phyloP scores from a whole-genome alignment of 352 stramenopile species.

The Phytophthora parvispora region DNA sequence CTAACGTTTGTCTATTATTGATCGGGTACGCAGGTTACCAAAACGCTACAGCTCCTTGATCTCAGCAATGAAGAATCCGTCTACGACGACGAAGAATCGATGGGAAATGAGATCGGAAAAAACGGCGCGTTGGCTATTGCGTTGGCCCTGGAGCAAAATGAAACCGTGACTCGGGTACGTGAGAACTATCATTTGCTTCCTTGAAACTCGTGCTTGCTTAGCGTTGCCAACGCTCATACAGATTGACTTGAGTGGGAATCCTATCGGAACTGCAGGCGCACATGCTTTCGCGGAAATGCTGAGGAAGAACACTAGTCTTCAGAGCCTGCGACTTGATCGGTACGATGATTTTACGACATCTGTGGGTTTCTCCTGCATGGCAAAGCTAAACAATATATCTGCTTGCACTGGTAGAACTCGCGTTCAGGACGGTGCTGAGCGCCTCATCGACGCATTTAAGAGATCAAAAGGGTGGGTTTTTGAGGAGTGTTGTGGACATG shows the following conservation, averaged over 20 bases:
- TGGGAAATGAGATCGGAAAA: slow-evolving; percentile 47
- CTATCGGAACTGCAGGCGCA: slow-evolving; percentile 27
- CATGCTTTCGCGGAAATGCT: slow-evolving; percentile 44
- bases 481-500: not conserved
- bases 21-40: slow-evolving; percentile 8
- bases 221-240: slow-evolving; percentile 4
- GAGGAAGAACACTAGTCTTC: slow-evolving; percentile 36
- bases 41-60: slow-evolving; percentile 34
- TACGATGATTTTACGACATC: slow-evolving; percentile 3
- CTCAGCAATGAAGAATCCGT: slow-evolving; percentile 48
- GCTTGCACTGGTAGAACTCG: slow-evolving; percentile 23
- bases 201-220: not conserved
- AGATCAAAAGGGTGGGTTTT: slow-evolving; percentile 41
- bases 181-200: slow-evolving; percentile 3
- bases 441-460: slow-evolving; percentile 38
- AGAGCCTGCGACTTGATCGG: slow-evolving; percentile 40
- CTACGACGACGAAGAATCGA: slow-evolving; percentile 19
- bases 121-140: slow-evolving; percentile 36
- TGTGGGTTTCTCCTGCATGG: not conserved
- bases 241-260: slow-evolving; percentile 47
- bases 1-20: not conserved
- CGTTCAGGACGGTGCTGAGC: slow-evolving; percentile 14
- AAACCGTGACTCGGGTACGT: slow-evolving; percentile 28
- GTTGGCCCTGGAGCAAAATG: slow-evolving; percentile 40
- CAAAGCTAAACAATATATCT: not conserved